phyloP scores from a whole-genome alignment of 148 eudicot genomes.

The Persicaria maculosa region DNA sequence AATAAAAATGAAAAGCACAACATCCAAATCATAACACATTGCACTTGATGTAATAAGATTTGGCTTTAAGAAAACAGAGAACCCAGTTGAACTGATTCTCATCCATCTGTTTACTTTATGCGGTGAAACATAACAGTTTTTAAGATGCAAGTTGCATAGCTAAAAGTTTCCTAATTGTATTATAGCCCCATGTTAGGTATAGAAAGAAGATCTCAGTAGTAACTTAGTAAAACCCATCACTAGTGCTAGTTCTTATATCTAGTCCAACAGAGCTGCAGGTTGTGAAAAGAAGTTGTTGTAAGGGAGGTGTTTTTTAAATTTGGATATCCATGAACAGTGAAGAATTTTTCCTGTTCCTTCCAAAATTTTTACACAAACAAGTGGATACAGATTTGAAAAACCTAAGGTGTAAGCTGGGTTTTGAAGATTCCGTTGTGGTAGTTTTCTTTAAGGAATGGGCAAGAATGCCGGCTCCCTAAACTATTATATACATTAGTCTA shows the following conservation, averaged over 20 bases:
- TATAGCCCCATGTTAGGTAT: not conserved
- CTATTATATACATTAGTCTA: not conserved
- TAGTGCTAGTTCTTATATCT: not conserved
- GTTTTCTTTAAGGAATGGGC: not conserved
- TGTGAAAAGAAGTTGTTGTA: not conserved
- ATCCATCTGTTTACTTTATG: not conserved
- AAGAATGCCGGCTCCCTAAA: not conserved
- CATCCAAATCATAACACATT: no score
- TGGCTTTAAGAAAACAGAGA: not conserved
- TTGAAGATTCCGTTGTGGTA: not conserved
- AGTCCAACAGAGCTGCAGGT: no score
- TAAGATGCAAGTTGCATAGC: slow-evolving; percentile 2
- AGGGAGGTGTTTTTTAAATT: not conserved
- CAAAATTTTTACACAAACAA: not conserved
- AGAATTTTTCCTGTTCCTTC: not conserved
- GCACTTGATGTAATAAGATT: not conserved
- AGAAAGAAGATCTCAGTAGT: not conserved
- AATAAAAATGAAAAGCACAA: no score
- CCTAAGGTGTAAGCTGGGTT: not conserved
- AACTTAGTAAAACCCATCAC: not conserved
- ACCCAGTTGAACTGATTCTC: not conserved
- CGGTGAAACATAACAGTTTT: not conserved
- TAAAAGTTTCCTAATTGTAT: not conserved
- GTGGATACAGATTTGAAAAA: not conserved
- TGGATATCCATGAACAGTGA: slow-evolving; percentile 1